Evolutionary conservation across 2,329 filamentous ascomycete genomes (phyloP), one percentile per base, ranked within the genome.

Genomic region (Leptosphaerulina australis): DNA sequence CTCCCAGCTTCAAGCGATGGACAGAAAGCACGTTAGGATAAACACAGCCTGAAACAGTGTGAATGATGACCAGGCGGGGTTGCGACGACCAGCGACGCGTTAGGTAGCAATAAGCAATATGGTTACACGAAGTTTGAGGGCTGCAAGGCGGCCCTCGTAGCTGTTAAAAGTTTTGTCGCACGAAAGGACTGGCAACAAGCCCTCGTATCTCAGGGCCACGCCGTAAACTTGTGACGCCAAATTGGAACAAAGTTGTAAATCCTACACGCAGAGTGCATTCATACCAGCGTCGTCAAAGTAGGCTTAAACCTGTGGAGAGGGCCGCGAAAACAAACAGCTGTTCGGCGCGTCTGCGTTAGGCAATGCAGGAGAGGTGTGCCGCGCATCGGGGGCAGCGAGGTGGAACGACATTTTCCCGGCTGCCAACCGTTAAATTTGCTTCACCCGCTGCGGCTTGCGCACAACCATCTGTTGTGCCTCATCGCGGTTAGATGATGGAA

Each of bases 301-400:
- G 50, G 43, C 44, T 53, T 38, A 43, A 48, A 38, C 38, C 44
- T 44, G 44, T 47, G 44, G 44, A 30, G 50, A 44, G 41, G 29
- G 50, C 43, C 44, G 43, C 9, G 50, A 44, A 53, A 48, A 48
- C 50, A 53, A 44, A 41, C 43, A 52, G 49, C 43, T 28, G 49
- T 46, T 52, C 43, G 49, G 49, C 43, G 31, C 38, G 37, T 44
- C 43, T 38, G 38, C 44, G 36, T 47, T 35, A 38, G 38, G 43
- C 44, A 52, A 38, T 25, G 24, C 35, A 52, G 26, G 25, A 47
- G 37, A 52, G 43, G 33, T 43, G 41, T 45, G 36, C 48, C 41
- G 41, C 31, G 24, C 37, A 33, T 46, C 31, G 50, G 50, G 38
- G 50, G 44, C 50, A 44, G 50, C 37, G 38, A 53, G 37, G 37